Conservation (phyloP, 2,329 filamentous ascomycete species). For the Aureobasidium sp. region DNA sequence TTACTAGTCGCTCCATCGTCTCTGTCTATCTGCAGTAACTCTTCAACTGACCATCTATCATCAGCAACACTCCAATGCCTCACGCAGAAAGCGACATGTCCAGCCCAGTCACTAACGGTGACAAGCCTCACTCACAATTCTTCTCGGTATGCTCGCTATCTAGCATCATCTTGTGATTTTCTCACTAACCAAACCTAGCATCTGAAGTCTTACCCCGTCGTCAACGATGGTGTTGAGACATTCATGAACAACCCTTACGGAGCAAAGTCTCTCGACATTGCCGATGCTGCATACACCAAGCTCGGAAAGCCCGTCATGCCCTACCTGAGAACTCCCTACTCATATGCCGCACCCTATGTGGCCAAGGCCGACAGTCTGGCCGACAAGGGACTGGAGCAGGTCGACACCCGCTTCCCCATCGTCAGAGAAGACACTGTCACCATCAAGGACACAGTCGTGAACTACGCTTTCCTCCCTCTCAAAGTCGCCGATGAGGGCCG, state of each 20-base stretch:
- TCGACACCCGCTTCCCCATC: slow-evolving; percentile 49
- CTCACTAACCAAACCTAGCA: slow-evolving; percentile 52
- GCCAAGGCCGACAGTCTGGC: slow-evolving; percentile 70
- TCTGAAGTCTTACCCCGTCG: slow-evolving; percentile 72
- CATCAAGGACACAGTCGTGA: slow-evolving; percentile 51
- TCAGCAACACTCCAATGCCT: slow-evolving; percentile 31
- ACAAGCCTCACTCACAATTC: slow-evolving; percentile 41
- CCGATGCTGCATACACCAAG: slow-evolving; percentile 65
- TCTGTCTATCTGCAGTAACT: neutral
- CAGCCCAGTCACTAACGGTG: slow-evolving; percentile 42
- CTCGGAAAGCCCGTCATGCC: slow-evolving; percentile 72
- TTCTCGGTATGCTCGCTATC: slow-evolving; percentile 16
- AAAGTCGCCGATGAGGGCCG: slow-evolving; percentile 15
- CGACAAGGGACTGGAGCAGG: slow-evolving; percentile 34
- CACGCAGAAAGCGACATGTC: slow-evolving; percentile 38
- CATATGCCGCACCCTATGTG: slow-evolving; percentile 77
- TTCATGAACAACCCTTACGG: slow-evolving; percentile 78
- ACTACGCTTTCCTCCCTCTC: slow-evolving; percentile 51
- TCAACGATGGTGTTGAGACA: slow-evolving; percentile 67
- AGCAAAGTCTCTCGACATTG: slow-evolving; percentile 69
- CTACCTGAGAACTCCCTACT: slow-evolving; percentile 70
- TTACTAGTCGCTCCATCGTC: neutral
- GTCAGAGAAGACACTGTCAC: slow-evolving; percentile 43
- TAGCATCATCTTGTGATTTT: neutral
- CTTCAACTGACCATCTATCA: neutral